Conservation (phyloP, 2,329 filamentous ascomycete genomes). For the Colletotrichum tropicale region DNA sequence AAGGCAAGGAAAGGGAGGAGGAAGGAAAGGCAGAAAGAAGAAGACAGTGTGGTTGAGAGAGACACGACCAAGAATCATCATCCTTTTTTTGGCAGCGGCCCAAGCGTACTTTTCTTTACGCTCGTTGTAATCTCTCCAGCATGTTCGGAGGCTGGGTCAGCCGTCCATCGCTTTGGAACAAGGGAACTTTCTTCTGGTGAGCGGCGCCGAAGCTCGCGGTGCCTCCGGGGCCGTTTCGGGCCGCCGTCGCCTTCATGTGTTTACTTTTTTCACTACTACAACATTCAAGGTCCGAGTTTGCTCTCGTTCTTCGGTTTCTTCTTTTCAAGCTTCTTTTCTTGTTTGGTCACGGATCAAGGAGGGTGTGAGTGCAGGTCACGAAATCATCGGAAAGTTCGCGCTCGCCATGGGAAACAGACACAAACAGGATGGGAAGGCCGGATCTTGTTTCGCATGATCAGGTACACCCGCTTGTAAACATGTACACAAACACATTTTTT, state of each 20-base stretch:
- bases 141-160: slow-evolving; percentile 39
- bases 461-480: background rate
- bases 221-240: slow-evolving; percentile 25
- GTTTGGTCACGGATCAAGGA: background rate
- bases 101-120: slow-evolving; percentile 49
- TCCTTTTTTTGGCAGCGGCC: slow-evolving; percentile 27
- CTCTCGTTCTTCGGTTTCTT: slow-evolving; percentile 26
- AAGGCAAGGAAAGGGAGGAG: slow-evolving; percentile 1
- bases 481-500: slow-evolving; percentile 5
- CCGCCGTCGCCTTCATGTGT: slow-evolving; percentile 38
- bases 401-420: background rate
- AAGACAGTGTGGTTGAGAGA: background rate
- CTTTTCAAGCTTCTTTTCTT: background rate
- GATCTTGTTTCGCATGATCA: background rate
- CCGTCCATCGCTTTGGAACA: slow-evolving; percentile 29
- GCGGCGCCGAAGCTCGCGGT: background rate
- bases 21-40: background rate
- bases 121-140: slow-evolving; percentile 55
- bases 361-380: slow-evolving; percentile 18
- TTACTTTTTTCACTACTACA: slow-evolving; percentile 31
- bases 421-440: background rate
- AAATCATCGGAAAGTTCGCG: background rate
- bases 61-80: slow-evolving; percentile 21
- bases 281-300: background rate
- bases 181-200: slow-evolving; percentile 7